Percentiles rank a stretch among this genome's conserved stretches.
Conservation (phyloP, 768 basidiomycete species). For the Termitomyces heimii region DNA sequence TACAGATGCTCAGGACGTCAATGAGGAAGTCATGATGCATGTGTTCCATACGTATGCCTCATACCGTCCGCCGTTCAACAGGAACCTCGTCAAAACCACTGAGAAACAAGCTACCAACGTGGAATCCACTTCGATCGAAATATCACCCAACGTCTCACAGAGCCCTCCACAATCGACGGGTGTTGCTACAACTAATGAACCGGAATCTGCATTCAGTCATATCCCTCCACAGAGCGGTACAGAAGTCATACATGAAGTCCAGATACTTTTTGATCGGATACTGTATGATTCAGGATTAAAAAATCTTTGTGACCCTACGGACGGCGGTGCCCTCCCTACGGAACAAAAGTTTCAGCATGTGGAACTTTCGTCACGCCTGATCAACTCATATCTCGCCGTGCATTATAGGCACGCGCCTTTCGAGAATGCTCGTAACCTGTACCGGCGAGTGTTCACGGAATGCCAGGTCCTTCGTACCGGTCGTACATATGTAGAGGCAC, state of each 20-base stretch:
- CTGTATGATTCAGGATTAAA: conserved; percentile 32
- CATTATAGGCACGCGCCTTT: conserved; percentile 53
- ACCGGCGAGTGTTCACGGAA: conserved; percentile 42
- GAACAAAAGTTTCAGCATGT: conserved; percentile 51
- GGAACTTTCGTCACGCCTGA: conserved; percentile 48
- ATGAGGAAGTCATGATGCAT: conserved; percentile 74
- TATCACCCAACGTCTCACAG: not conserved
- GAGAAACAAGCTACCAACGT: conserved; percentile 9
- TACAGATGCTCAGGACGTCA: conserved; percentile 26
- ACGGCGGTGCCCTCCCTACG: conserved; percentile 9
- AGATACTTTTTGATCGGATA: conserved; percentile 59
- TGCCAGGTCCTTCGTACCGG: conserved; percentile 40
- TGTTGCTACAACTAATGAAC: not conserved
- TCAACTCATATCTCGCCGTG: conserved; percentile 81
- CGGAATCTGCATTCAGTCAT: conserved; percentile 32
- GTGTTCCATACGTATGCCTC: conserved; percentile 85
- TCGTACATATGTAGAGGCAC: conserved; percentile 53
- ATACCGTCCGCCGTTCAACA: conserved; percentile 66
- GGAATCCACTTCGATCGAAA: not conserved
- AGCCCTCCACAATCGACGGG: conserved; percentile 3
- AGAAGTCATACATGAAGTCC: conserved; percentile 69
- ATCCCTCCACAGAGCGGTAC: conserved; percentile 65
- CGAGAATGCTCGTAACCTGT: conserved; percentile 40
- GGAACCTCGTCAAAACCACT: conserved; percentile 40
- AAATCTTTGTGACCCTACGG: not conserved